Percentiles rank a stretch among this genome's conserved stretches.
phyloP scores from a whole-genome alignment of 345 rosid genomes.

The Passiflora organensis region DNA sequence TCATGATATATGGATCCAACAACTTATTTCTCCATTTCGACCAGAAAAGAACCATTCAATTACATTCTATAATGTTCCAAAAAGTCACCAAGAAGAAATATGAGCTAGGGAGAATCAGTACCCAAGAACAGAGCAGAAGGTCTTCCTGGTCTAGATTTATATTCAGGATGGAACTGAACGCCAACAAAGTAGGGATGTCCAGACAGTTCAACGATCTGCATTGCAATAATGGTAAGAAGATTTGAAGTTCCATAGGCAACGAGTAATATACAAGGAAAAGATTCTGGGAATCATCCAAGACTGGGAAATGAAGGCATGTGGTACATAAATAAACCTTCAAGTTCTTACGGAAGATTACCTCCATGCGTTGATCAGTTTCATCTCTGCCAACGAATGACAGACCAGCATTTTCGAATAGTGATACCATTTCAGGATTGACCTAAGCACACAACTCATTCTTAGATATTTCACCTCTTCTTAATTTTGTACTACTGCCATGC shows the following conservation, averaged over 20 bases:
- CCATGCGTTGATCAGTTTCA: conserved; percentile 80
- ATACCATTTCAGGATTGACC: conserved; percentile 83
- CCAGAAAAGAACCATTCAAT: no score
- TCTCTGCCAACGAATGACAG: conserved; percentile 87
- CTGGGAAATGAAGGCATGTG: neutral
- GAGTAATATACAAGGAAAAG: neutral
- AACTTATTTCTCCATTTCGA: neutral
- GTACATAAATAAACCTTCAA: neutral
- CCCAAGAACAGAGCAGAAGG: conserved; percentile 90
- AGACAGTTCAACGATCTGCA: conserved; percentile 57
- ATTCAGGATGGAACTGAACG: conserved; percentile 97
- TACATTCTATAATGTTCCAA: no score
- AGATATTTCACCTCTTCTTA: neutral
- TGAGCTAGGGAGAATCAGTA: conserved; percentile 14
- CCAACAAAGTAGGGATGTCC: conserved; percentile 60
- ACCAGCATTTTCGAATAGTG: conserved; percentile 74
- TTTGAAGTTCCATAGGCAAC: neutral
- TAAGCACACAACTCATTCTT: conserved; percentile 18
- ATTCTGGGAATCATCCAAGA: neutral
- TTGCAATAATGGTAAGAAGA: neutral
- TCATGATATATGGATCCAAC: neutral
- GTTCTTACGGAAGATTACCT: conserved; percentile 37
- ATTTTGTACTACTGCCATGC: no score
- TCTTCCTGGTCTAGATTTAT: conserved; percentile 88
- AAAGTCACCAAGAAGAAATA: no score